Percentiles rank a stretch among this genome's conserved stretches.
phyloP scores from a whole-genome alignment of 306 rosid genomes.

The Benincasa hispida region DNA sequence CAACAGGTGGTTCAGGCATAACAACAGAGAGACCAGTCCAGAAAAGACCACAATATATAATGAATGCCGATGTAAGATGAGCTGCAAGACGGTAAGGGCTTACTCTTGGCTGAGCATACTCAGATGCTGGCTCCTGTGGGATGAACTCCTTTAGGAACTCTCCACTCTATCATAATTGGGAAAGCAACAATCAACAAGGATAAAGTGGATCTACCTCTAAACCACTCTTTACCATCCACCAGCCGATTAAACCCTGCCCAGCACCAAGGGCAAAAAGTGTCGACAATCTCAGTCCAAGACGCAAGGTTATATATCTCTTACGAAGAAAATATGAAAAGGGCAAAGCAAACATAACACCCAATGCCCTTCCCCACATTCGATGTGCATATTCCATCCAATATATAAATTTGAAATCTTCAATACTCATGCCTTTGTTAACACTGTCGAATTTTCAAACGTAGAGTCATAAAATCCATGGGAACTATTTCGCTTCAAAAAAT shows the following conservation, averaged over 20 bases:
- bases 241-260: conserved; percentile 81
- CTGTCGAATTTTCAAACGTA: conserved; percentile 14
- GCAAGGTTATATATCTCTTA: conserved; percentile 68
- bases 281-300: conserved; percentile 64
- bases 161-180: neutral
- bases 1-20: conserved; percentile 89
- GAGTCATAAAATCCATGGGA: neutral
- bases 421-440: conserved; percentile 32
- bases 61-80: conserved; percentile 92
- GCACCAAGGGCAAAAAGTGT: conserved; percentile 69
- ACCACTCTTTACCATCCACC: conserved; percentile 99
- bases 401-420: conserved; percentile 35
- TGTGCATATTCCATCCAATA: conserved; percentile 76
- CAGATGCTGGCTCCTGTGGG: conserved; percentile 71
- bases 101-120: conserved; percentile 80
- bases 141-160: conserved; percentile 12
- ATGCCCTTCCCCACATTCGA: conserved; percentile 94
- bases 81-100: conserved; percentile 98
- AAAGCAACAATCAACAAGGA: conserved; percentile 8
- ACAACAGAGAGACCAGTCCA: conserved; percentile 89
- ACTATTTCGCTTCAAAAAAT: conserved; percentile 1
- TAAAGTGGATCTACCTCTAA: conserved; percentile 21
- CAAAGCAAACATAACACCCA: conserved; percentile 70
- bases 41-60: conserved; percentile 72
- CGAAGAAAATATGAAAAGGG: conserved; percentile 90